Evolutionary conservation across 495 filamentous ascomycete species (phyloP).

Genomic region (Hyphodiscus hymeniophilus): DNA sequence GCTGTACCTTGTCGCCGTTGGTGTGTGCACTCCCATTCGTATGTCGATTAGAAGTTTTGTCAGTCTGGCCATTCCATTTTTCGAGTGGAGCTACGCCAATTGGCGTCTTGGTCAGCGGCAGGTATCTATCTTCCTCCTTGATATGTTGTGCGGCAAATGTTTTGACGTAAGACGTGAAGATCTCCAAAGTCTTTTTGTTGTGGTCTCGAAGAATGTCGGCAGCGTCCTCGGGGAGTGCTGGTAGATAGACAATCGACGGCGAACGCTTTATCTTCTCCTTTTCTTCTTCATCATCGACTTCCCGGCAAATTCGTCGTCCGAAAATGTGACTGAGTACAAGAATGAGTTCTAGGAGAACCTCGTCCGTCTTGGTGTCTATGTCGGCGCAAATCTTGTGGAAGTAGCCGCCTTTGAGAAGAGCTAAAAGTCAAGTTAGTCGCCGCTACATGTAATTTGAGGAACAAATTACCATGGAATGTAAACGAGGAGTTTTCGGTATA

Average conservation of each 20-base stretch:
- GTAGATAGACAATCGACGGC: constrained; percentile 53
- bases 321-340: constrained; percentile 64
- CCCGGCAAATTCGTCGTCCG: constrained; percentile 39
- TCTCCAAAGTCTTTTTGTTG: constrained; percentile 51
- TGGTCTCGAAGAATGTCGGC: constrained; percentile 45
- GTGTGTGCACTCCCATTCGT: constrained; percentile 4
- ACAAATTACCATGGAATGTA: constrained; percentile 49
- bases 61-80: background rate
- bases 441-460: background rate
- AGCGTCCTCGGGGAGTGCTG: constrained; percentile 51
- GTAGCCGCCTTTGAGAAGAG: constrained; percentile 57
- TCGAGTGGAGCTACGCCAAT: constrained; percentile 34
- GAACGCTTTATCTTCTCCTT: constrained; percentile 39
- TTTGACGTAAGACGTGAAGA: constrained; percentile 59
- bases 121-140: constrained; percentile 32
- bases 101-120: constrained; percentile 50
- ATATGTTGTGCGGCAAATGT: constrained; percentile 61
- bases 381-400: constrained; percentile 54
- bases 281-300: constrained; percentile 18
- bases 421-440: constrained; percentile 9
- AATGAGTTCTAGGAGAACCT: constrained; percentile 43
- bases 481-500: constrained; percentile 66
- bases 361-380: constrained; percentile 31
- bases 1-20: background rate
- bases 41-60: background rate